Conservation (phyloP, 331 rosid genomes). For the Malus hybrid region DNA sequence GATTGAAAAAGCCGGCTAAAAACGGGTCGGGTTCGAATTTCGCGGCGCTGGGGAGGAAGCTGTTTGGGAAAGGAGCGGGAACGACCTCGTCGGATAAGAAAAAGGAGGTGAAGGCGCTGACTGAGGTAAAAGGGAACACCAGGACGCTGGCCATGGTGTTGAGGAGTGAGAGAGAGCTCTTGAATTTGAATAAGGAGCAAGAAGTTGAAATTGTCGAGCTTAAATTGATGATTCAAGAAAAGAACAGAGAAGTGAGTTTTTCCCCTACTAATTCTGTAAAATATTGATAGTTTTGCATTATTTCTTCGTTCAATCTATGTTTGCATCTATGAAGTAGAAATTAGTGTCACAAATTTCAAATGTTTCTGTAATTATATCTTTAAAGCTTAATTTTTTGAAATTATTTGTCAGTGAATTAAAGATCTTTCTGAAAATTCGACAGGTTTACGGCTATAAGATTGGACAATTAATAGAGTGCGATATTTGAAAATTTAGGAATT, state of each 20-base stretch:
- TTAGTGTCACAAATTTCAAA: too few species aligned
- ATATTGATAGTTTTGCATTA: neutral
- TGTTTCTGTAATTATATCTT: too few species aligned
- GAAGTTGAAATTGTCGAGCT: slow-evolving; percentile 51
- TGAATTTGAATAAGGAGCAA: slow-evolving; percentile 58
- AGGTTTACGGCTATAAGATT: neutral
- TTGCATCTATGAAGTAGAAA: neutral
- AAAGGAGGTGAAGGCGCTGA: slow-evolving; percentile 74
- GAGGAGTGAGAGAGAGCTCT: slow-evolving; percentile 92
- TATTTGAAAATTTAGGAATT: neutral
- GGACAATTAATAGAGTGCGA: neutral
- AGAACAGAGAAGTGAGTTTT: slow-evolving; percentile 62
- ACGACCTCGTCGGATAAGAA: slow-evolving; percentile 25
- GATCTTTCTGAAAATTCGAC: neutral
- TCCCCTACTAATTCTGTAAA: neutral
- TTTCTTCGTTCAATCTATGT: neutral
- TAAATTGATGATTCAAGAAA: slow-evolving; percentile 48
- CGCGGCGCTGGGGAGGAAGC: slow-evolving; percentile 56
- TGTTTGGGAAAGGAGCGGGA: slow-evolving; percentile 63
- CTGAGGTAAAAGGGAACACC: slow-evolving; percentile 83
- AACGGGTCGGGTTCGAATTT: slow-evolving; percentile 44
- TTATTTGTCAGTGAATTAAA: neutral
- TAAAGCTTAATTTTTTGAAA: neutral
- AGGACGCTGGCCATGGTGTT: slow-evolving; percentile 90
- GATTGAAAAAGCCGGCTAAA: slow-evolving; percentile 62